Evolutionary conservation across 2,329 filamentous ascomycete genomes (phyloP).

Genomic region (Ceratocystis lukuohia): DNA sequence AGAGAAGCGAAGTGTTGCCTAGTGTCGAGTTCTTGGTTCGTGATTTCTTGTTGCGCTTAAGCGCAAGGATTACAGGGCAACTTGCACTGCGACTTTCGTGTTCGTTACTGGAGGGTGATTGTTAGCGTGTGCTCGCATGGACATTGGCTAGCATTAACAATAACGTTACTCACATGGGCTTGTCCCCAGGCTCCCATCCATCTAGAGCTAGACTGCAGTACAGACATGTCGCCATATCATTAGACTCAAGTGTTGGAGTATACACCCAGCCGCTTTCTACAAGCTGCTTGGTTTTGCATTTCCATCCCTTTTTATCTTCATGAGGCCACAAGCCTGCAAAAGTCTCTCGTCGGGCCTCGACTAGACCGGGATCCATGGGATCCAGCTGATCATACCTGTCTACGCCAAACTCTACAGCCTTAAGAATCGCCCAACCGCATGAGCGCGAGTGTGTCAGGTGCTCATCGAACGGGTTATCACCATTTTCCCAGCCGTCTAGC

Average conservation of each 20-base stretch:
- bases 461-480: slow-evolving; percentile 70
- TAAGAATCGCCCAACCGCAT: slow-evolving; percentile 77
- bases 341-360: slow-evolving; percentile 65
- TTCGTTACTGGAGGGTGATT: slow-evolving; percentile 51
- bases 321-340: slow-evolving; percentile 84
- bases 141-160: background rate
- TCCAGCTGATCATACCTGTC: slow-evolving; percentile 56
- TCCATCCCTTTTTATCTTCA: slow-evolving; percentile 75
- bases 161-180: slow-evolving; percentile 54
- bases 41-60: slow-evolving; percentile 43
- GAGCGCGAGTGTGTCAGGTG: slow-evolving; percentile 70
- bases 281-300: slow-evolving; percentile 81
- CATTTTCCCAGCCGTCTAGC: slow-evolving; percentile 82
- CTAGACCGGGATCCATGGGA: slow-evolving; percentile 56
- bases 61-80: slow-evolving; percentile 70
- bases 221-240: slow-evolving; percentile 80
- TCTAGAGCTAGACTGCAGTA: slow-evolving; percentile 86
- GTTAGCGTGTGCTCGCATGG: slow-evolving; percentile 22
- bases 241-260: slow-evolving; percentile 66
- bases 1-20: slow-evolving; percentile 58
- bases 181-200: slow-evolving; percentile 87
- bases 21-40: slow-evolving; percentile 41
- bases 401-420: slow-evolving; percentile 46
- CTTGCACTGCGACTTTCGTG: slow-evolving; percentile 65
- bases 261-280: slow-evolving; percentile 90